phyloP scores from a whole-genome alignment of 179 eudicot species.

The Nepenthes alata region DNA sequence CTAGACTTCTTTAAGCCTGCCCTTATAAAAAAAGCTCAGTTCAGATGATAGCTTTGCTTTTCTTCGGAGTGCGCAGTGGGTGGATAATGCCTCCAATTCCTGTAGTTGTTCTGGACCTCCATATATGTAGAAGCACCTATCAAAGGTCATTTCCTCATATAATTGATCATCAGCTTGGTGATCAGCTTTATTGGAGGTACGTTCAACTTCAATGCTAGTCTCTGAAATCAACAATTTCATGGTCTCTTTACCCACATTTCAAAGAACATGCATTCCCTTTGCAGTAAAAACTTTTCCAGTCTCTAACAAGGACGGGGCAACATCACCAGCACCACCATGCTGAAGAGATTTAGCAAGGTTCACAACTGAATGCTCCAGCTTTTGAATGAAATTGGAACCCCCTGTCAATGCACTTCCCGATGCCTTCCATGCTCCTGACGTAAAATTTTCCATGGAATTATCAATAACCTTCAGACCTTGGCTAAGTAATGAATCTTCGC shows the following conservation, averaged over 20 bases:
- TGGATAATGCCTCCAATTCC: too few species aligned
- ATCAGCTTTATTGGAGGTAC: conserved; percentile 19
- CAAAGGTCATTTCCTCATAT: conserved; percentile 74
- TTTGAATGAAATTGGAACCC: conserved; percentile 58
- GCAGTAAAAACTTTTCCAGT: too few species aligned
- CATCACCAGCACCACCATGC: conserved; percentile 28
- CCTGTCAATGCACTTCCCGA: conserved; percentile 74
- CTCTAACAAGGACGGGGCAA: too few species aligned
- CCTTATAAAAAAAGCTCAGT: too few species aligned
- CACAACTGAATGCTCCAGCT: conserved; percentile 68
- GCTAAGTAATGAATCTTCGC: conserved; percentile 78
- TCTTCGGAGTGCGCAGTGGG: rapidly evolving
- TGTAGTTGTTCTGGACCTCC: too few species aligned
- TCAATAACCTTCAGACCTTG: conserved; percentile 46
- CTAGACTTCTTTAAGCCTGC: too few species aligned
- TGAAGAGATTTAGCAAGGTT: conserved; percentile 55
- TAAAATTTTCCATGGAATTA: conserved; percentile 59
- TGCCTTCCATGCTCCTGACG: conserved; percentile 93
- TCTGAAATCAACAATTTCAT: too few species aligned
- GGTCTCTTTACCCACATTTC: too few species aligned
- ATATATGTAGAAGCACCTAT: conserved; percentile 16
- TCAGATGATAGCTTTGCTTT: rapidly evolving
- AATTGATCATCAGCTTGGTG: conserved; percentile 21
- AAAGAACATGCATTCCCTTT: too few species aligned
- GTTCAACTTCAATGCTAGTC: too few species aligned